Evolutionary conservation across 169 alveolate genomes (phyloP).

Genomic region (Plasmodium ovale): DNA sequence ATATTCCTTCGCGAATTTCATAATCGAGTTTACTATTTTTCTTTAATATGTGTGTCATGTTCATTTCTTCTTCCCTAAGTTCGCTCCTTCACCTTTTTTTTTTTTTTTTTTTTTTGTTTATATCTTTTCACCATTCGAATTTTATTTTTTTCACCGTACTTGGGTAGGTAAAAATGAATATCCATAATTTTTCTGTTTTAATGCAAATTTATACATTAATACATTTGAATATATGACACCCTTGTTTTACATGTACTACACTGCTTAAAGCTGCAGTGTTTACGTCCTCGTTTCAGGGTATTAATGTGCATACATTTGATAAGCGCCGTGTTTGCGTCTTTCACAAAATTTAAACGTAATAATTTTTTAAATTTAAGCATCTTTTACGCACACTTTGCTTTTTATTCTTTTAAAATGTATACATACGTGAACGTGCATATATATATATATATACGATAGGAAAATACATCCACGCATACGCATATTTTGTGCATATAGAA

Average conservation of each 20-base stretch:
- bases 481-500: neutral
- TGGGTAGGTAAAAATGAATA: neutral
- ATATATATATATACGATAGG: neutral
- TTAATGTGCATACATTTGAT: neutral
- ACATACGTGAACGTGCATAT: neutral
- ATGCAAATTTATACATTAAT: neutral
- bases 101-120: neutral
- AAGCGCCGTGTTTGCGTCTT: neutral
- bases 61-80: neutral
- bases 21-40: no score
- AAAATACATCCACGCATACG: neutral
- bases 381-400: neutral
- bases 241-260: no score
- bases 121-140: neutral
- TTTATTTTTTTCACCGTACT: neutral
- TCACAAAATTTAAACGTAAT: neutral
- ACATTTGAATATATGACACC: no score
- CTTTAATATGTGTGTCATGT: no score
- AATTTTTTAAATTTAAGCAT: neutral
- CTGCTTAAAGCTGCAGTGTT: neutral
- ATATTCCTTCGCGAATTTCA: no score
- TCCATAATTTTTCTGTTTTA: neutral
- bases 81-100: neutral
- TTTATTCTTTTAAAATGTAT: neutral
- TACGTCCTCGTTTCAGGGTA: no score